Evolutionary conservation across 345 rosid genomes (phyloP).

Genomic region (Acer yangbiense): DNA sequence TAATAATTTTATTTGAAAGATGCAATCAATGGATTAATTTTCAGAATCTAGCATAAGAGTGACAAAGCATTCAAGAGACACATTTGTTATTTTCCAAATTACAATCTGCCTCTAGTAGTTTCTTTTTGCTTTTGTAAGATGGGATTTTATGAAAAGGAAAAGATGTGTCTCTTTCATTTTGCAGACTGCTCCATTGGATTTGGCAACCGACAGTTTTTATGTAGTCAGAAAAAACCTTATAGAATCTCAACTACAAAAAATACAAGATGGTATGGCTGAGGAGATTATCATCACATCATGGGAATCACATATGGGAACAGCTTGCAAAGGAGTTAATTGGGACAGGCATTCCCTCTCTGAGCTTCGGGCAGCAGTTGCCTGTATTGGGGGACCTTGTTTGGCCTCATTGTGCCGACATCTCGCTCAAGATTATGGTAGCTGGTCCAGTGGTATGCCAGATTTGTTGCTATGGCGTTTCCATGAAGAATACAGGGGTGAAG

Average conservation of each 20-base stretch:
- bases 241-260: slow-evolving; percentile 59
- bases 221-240: slow-evolving; percentile 49
- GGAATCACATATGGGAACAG: slow-evolving; percentile 67
- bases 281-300: slow-evolving; percentile 79
- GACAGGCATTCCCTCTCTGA: slow-evolving; percentile 64
- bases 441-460: slow-evolving; percentile 99
- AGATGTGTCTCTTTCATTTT: slow-evolving; percentile 11
- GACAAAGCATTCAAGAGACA: not conserved
- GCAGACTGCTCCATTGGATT: slow-evolving; percentile 89
- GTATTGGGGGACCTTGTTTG: slow-evolving; percentile 73
- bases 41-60: not conserved
- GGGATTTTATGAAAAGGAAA: not conserved
- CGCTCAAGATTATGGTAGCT: slow-evolving; percentile 78
- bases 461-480: slow-evolving; percentile 85
- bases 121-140: not conserved
- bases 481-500: slow-evolving; percentile 79
- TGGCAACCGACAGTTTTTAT: slow-evolving; percentile 74
- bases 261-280: slow-evolving; percentile 76
- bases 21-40: not conserved
- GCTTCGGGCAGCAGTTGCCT: slow-evolving; percentile 82
- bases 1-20: no score
- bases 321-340: slow-evolving; percentile 86
- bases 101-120: not conserved
- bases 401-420: slow-evolving; percentile 72
- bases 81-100: not conserved